Base-by-base conservation (phyloP, 2,329 filamentous ascomycete genomes). In the Cytospora paraplurivora region DNA sequence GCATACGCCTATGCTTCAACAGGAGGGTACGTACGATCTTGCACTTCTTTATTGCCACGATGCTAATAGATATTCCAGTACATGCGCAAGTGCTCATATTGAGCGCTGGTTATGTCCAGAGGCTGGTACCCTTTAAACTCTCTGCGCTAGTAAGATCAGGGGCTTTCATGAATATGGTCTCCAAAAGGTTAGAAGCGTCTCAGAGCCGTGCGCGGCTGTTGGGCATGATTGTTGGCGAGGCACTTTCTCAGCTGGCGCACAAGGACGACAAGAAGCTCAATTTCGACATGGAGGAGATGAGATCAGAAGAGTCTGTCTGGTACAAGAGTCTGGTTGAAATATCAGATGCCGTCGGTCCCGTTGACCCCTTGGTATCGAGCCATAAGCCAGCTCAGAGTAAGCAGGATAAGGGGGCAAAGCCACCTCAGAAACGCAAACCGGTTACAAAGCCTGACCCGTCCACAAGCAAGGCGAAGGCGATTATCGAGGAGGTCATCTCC, bases 201-300 rank as follows among this genome's bases (percentile, higher is more conserved):
- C 93, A 95, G 49, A 80, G 80, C 7, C 84, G 88, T 68, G 88
- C 91, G 17, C 86, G 93, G 19, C 91, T 96, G 68, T 81, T 99
- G 0, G 95, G 95, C 0, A 96, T 99, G 87, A 81, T 91, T 2
- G 87, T 97, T 37, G 95, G 92, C 5, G 92, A 92, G 68, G 86
- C 88, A 0, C 75, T 89, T 0, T 89, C 87, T 1, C 73, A 78
- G 1, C 74, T 97, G 1, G 78, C 85, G 4, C 84, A 89, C 62
- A 90, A 91, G 68, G 83, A 82, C 33, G 89, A 89, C 10, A 89
- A 88, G 63, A 86, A 82, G 62, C 87, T 99, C 72, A 87, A 90
- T 65, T 98, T 99, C 71, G 88, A 93, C 44, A 84, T 93, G 71
- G 90, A 95, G 21, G 93, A 96, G 64, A 88, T 88, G 72, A 83